Evolutionary conservation across 257 asterid species (phyloP), one percentile per base, ranked within the genome.

Genomic region (Solanum sejunctum): DNA sequence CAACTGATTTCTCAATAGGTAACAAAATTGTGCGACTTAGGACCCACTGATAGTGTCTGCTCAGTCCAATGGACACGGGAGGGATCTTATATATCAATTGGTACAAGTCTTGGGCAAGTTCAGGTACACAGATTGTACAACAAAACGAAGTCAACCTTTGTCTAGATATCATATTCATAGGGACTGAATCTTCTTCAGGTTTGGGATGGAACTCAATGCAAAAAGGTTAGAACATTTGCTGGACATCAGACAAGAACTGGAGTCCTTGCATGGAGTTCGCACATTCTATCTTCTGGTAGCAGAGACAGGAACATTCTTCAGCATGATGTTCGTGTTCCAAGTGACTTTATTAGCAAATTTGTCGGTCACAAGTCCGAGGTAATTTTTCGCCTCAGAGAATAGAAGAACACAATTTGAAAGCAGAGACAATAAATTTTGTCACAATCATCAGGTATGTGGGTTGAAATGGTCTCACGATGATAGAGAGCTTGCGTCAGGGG

Each of bases 381-480:
- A 86, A 60, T 45, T 67, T 28, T 51, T 39, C 73, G 21, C 43
- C 0, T 47, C n/a, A 36, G 8, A 4, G 41, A 36, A 36, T 36
- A 36, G 64, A 18, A 57, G 63, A 57, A 57, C 23, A 18, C 55
- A 63, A 63, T 28, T n/a, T 58, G 57, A 81, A 17, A 49, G 57
- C 55, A 51, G 77, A 69, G 51, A 6, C 36, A 61, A 64, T 17
- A 11, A 32, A 15, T 67, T 15, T 67, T 16, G n/a, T 66, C 47
- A 26, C 41, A 60, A 60, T 9, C 57, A 95, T 15, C 69, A 95
- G 98, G 95, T 95, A 52, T 95, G 99, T 75, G 99, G 99, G 49
- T 92, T 95, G 85, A 95, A 97, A 89, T 97, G 99, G 98, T 97
- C 98, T 72, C 98, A 92, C 55, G 99, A 97, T 86, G 98, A 97